Base-by-base conservation (phyloP, 345 rosid genomes). In the Gossypium mustelinum region DNA sequence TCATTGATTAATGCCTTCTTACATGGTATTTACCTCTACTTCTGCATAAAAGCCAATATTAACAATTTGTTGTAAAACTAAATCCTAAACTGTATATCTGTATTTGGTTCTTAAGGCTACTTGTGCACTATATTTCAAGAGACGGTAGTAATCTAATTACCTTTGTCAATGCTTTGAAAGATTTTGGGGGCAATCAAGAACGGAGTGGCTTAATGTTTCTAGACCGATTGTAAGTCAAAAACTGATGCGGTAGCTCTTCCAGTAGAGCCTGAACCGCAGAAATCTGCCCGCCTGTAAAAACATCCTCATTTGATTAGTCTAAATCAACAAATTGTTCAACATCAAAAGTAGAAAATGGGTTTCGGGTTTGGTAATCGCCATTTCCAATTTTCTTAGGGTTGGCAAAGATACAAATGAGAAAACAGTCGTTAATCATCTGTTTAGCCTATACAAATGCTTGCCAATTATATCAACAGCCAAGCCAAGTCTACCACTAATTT, bases 211-310 rank as follows among this genome's bases (percentile, higher is more conserved):
- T 78, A 61, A 94, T 88, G 22, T 87, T 70, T 75, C 97, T 80
- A 27, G 74, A 22, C 22, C 97, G 86, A 83, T 88, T 80, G 81
- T 90, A 92, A 11, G 80, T 78, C 83, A 94, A 58, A 79, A 94
- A 92, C 85, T 94, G 98, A 34, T 89, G 88, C 2, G 98, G 98
- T 75, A 92, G 84, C 84, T 90, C 97, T 82, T 89, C 98, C 60
- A 94, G 65, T 34, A 92, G 93, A 50, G 90, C 87, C 70, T 94
- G 94, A 34, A 94, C 94, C 25, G 85, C 85, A 11, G 97, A 88
- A 8, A 89, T 73, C 73, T 62, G 84, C 62, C 95, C 94, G 78
- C 92, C 97, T 91, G 81, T 70, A 13, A 58, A 3, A 74, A 60
- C 9, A 44, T 17, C 43, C 43, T 1, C 13, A 17, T 18, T 16